Base-by-base conservation (phyloP, 306 rosid species). In the Rubus parviflorus region DNA sequence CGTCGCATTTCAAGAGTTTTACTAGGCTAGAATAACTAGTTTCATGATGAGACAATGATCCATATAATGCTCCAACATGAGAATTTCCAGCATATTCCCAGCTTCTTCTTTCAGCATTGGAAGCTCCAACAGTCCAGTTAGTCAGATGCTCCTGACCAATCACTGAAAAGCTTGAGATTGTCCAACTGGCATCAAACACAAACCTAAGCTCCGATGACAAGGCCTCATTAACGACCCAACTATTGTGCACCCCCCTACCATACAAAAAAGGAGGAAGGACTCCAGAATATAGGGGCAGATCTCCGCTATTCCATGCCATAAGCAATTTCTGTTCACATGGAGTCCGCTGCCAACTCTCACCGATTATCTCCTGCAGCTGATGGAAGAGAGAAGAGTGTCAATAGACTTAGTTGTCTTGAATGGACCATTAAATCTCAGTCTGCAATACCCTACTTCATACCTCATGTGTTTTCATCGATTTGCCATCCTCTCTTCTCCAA, bases 211-310 rank as follows among this genome's bases (percentile, higher is more conserved):
- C 89, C 20, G 96, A 90, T 76, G 91, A 87, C 71, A 90, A 76
- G 71, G 97, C 94, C 83, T 95, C 97, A 23, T 84, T 93, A 81
- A 88, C 78, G 30, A 95, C 15, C 99, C 99, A 95, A 80, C 80
- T 78, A 81, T 90, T 83, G 83, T 95, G 97, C 53, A 76, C 85
- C 73, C 94, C 96, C 35, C 79, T 95, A 68, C 97, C 92, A 53
- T 81, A 92, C 73, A 90, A 81, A 86, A 95, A 95, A 67, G 97
- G 97, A 46, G 99, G 99, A 86, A 95, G 97, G 79, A 95, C 94
- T 83, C 90, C 97, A 41, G 84, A 48, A 74, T 95, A 90, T 85
- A 90, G 81, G 56, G 99, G 96, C 41, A 70, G 30, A 67, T 92
- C 89, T 79, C 79, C 82, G 63, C 25, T 90, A 86, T 90, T 95